Evolutionary conservation across 202 grass and related monocot species (phyloP), one percentile per base, ranked within the genome.

Genomic region (Saccharum hybrid): DNA sequence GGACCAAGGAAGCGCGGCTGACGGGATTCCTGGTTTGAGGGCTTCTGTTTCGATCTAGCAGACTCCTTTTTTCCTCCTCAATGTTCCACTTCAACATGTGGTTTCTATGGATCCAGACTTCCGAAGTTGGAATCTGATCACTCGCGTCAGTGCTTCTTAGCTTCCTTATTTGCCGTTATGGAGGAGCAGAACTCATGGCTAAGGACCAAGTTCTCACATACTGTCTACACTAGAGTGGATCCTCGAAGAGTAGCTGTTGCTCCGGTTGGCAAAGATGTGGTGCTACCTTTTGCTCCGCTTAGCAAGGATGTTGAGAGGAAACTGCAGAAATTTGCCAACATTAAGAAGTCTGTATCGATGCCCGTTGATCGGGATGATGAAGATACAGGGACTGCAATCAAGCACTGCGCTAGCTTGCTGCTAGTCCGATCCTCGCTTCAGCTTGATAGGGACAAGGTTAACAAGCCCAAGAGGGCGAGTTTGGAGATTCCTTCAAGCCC

Each of bases 141-240:
- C 49, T 26, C 81, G 19, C 6, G 22, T 18, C 71, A 15, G 41
- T 3, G 31, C 70, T 66, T 81, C 46, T 61, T 59, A 13, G 39
- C 73, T 66, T 87, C 48, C 38, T 65, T 65, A 7, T 31, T 73
- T 74, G 23, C 2, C 2, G 59, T 34, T 3, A 90, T 91, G 91
- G 91, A 83, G 64, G n/a, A 83, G 18, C 77, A 81, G 54, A 88
- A 69, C 68, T 94, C 94, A 30, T 94, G 85, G 94, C 19, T 97
- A 68, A 84, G 66, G 68, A 63, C 87, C 13, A 90, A 85, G 49
- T 94, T 84, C 71, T 90, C 94, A 0, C 81, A 87, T 39, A 66
- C 85, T 13, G 21, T 88, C 59, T 90, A 84, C 81, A 81, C 73
- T 6, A 83, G 86, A 63, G 61, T 87, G 43, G 77, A 76, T 84